Evolutionary conservation across 2,329 filamentous ascomycete genomes (phyloP).

Genomic region (Calonectria henricotiae): DNA sequence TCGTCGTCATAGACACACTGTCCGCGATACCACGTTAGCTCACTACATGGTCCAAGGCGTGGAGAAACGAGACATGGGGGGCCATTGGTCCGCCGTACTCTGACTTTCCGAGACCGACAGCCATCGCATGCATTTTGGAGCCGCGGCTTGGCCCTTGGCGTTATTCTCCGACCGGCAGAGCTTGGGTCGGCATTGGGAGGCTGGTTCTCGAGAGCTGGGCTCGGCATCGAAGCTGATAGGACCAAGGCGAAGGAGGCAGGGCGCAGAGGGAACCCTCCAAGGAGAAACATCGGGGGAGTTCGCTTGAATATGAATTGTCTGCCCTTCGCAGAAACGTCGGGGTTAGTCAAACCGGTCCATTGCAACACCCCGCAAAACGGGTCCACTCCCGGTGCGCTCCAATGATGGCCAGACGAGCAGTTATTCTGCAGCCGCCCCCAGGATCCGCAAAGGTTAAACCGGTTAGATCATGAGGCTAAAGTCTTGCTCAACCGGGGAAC

Average conservation of each 20-base stretch:
- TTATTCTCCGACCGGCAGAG: constrained; percentile 17
- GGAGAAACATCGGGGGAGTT: constrained; percentile 48
- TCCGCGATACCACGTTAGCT: not conserved
- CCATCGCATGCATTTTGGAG: constrained; percentile 49
- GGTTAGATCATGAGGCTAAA: constrained; percentile 10
- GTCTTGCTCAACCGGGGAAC: constrained; percentile 12
- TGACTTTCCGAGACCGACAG: constrained; percentile 49
- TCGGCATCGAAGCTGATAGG: constrained; percentile 18
- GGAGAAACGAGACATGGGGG: constrained; percentile 1
- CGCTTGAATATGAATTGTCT: constrained; percentile 5
- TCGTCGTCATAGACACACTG: constrained; percentile 44
- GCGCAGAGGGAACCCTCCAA: constrained; percentile 23
- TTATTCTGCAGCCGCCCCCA: not conserved
- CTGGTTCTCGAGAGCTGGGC: constrained; percentile 14
- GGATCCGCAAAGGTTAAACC: not conserved
- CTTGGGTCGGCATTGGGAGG: constrained; percentile 1
- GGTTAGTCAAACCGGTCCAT: constrained; percentile 30
- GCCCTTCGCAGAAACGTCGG: constrained; percentile 48
- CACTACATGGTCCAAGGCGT: not conserved
- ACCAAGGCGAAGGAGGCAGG: not conserved
- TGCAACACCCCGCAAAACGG: constrained; percentile 25
- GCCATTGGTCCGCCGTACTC: constrained; percentile 31
- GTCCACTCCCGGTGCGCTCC: constrained; percentile 28
- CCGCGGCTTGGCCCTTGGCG: constrained; percentile 17
- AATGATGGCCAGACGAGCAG: constrained; percentile 12